Conservation (phyloP, 2,329 filamentous ascomycete species). For the Beauveria rudraprayagi region DNA sequence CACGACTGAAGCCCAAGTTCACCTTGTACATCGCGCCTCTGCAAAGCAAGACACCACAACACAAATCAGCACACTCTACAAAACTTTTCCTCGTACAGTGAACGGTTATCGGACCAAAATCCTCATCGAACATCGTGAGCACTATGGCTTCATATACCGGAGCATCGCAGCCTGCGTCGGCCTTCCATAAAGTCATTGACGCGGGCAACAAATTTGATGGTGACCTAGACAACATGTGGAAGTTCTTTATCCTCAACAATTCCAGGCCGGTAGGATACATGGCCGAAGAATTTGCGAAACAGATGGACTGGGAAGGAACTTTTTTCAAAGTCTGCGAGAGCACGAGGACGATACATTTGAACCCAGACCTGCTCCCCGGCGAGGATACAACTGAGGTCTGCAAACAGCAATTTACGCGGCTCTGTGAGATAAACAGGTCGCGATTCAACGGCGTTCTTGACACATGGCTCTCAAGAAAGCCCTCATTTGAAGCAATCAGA, state of each 20-base stretch:
- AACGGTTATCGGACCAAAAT: not conserved
- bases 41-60: not conserved
- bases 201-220: conserved; percentile 22
- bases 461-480: conserved; percentile 19
- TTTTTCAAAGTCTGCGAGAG: conserved; percentile 14
- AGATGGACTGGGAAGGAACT: conserved; percentile 16
- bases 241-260: conserved; percentile 18
- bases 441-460: conserved; percentile 20
- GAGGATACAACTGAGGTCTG: conserved; percentile 15
- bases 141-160: not conserved
- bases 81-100: not conserved
- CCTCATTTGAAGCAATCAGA: conserved; percentile 23
- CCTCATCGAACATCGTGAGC: not conserved
- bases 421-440: conserved; percentile 21
- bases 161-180: not conserved
- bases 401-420: conserved; percentile 15
- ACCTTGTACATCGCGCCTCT: too few species aligned
- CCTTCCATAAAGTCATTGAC: conserved; percentile 17
- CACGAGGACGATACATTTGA: conserved; percentile 17
- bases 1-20: too few species aligned
- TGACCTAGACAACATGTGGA: conserved; percentile 15
- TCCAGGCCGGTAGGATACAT: conserved; percentile 20
- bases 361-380: conserved; percentile 12
- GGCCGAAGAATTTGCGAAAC: conserved; percentile 15
- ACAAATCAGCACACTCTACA: not conserved